Conservation (phyloP, 2,329 filamentous ascomycete species). For the Proliferodiscus dingleyae region DNA sequence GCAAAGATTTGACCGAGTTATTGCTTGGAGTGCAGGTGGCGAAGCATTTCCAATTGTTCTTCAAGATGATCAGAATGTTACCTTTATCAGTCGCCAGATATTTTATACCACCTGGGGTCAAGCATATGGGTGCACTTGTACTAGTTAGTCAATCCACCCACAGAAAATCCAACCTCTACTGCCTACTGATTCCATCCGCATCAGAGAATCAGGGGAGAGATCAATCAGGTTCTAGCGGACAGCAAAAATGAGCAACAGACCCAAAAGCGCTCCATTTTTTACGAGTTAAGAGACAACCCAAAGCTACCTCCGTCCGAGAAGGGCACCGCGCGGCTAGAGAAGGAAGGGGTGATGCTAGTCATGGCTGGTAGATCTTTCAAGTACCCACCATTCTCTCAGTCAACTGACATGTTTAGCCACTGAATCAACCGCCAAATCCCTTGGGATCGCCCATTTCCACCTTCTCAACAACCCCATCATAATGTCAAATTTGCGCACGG, state of each 20-base stretch:
- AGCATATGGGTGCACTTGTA: conserved; percentile 2
- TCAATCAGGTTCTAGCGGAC: not conserved
- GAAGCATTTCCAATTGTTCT: conserved; percentile 3
- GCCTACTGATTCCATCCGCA: not conserved
- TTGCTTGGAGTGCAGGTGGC: conserved; percentile 1
- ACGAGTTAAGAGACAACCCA: not conserved
- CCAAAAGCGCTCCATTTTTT: conserved; percentile 1
- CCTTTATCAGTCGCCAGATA: not conserved
- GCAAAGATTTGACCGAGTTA: not conserved
- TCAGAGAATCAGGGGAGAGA: conserved; percentile 2
- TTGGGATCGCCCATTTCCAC: conserved; percentile 20
- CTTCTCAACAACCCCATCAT: conserved; percentile 27
- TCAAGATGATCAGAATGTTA: not conserved
- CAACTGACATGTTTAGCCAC: not conserved
- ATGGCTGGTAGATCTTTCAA: not conserved
- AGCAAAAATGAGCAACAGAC: not conserved
- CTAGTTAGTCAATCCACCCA: not conserved
- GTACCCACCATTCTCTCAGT: not conserved
- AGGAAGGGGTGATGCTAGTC: conserved; percentile 1
- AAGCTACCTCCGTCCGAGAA: conserved; percentile 3
- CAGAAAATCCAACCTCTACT: not conserved
- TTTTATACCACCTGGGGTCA: conserved; percentile 1
- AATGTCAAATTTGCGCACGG: conserved; percentile 14
- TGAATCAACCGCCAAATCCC: conserved; percentile 1
- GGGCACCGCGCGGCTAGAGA: not conserved